Conservation (phyloP, 768 basidiomycete genomes). For the Tulasnella calospora region DNA sequence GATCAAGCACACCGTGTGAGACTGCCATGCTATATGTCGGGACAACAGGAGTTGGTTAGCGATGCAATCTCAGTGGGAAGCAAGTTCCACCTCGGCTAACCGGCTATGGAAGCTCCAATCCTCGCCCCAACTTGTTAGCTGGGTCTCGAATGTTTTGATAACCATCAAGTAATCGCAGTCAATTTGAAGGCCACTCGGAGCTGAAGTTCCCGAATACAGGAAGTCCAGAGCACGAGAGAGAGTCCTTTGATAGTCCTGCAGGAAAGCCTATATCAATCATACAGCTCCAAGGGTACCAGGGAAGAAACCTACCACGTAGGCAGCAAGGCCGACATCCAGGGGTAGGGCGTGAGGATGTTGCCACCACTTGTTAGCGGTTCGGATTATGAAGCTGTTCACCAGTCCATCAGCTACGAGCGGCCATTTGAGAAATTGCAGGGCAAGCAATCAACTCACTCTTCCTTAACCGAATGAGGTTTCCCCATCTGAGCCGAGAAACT, state of each 20-base stretch:
- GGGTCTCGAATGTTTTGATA: conserved; percentile 78
- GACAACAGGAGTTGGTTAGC: not conserved
- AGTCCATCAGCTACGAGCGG: not conserved
- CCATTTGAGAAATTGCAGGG: not conserved
- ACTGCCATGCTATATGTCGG: not conserved
- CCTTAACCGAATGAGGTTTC: conserved; percentile 86
- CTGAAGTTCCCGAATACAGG: conserved; percentile 74
- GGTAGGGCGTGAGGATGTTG: conserved; percentile 57
- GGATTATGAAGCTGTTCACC: conserved; percentile 68
- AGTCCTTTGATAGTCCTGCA: conserved; percentile 80
- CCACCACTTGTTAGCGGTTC: conserved; percentile 73
- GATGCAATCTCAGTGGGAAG: not conserved
- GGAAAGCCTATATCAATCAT: not conserved
- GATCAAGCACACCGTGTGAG: not conserved
- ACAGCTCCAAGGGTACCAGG: not conserved
- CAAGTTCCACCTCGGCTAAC: not conserved
- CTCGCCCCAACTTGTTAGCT: conserved; percentile 58
- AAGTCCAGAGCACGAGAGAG: conserved; percentile 85
- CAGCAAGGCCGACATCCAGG: conserved; percentile 64
- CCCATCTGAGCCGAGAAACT: conserved; percentile 95
- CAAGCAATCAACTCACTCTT: conserved; percentile 62
- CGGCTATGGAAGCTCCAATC: conserved; percentile 41
- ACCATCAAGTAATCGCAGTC: conserved; percentile 81
- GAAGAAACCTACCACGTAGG: conserved; percentile 60
- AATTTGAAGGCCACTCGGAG: conserved; percentile 74